Percentiles rank a stretch among this genome's conserved stretches.
Conservation (phyloP, 352 stramenopile species). For the Pythium chondricola region DNA sequence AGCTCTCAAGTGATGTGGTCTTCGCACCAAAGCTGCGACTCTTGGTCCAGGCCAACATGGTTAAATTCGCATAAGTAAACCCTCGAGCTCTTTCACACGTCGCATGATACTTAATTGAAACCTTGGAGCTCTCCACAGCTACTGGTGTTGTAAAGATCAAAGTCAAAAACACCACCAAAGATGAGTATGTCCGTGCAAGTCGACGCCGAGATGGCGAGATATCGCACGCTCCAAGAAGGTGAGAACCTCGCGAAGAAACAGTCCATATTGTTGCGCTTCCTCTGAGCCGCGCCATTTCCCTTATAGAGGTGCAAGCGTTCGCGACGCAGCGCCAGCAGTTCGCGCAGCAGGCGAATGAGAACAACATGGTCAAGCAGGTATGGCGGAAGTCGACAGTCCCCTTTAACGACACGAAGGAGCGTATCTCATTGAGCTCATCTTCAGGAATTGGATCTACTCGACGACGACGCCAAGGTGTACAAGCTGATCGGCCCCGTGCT, state of each 20-base stretch:
- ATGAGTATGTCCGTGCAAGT: slow-evolving; percentile 64
- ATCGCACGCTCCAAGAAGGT: slow-evolving; percentile 90
- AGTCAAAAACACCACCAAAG: slow-evolving; percentile 10
- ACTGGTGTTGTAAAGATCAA: neutral
- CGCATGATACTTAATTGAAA: neutral
- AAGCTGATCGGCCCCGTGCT: slow-evolving; percentile 94
- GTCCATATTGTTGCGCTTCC: no score
- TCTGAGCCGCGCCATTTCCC: no score
- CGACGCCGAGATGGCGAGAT: slow-evolving; percentile 86
- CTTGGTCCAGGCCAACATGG: slow-evolving; percentile 47
- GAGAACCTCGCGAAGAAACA: no score
- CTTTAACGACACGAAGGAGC: neutral
- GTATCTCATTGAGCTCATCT: neutral
- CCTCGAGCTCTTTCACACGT: slow-evolving; percentile 2
- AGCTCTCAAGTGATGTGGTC: slow-evolving; percentile 31
- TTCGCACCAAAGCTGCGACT: slow-evolving; percentile 48
- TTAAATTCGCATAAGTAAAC: slow-evolving; percentile 34
- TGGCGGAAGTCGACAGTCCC: neutral
- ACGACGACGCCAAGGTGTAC: slow-evolving; percentile 88
- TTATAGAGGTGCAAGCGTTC: slow-evolving; percentile 72
- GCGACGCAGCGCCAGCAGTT: slow-evolving; percentile 86
- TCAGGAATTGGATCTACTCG: slow-evolving; percentile 80
- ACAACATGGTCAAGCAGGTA: slow-evolving; percentile 94
- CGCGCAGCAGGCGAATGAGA: slow-evolving; percentile 92
- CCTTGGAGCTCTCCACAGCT: no score